phyloP scores from a whole-genome alignment of 1,284 basidiomycete species.

The Sporisorium reilianum region DNA sequence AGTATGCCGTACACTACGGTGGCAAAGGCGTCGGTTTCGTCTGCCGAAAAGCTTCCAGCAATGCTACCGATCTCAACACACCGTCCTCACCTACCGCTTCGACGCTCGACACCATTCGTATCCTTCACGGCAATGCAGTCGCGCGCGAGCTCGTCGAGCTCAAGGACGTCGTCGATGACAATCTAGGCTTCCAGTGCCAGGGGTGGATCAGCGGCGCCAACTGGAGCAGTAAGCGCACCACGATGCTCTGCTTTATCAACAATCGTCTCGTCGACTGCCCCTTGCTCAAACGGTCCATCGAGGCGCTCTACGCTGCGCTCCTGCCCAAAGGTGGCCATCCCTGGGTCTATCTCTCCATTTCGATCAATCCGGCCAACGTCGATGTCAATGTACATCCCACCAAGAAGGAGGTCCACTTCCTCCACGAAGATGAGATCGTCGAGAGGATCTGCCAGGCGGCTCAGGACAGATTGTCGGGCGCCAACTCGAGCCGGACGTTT shows the following conservation, averaged over 20 bases:
- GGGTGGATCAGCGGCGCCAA: slow-evolving; percentile 88
- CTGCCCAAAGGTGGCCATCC: slow-evolving; percentile 92
- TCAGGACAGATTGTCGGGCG: slow-evolving; percentile 44
- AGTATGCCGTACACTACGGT: slow-evolving; percentile 77
- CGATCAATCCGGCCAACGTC: slow-evolving; percentile 86
- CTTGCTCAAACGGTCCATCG: slow-evolving; percentile 86
- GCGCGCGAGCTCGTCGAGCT: slow-evolving; percentile 81
- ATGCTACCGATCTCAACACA: slow-evolving; percentile 79
- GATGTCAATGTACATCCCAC: slow-evolving; percentile 99
- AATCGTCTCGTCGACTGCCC: slow-evolving; percentile 92
- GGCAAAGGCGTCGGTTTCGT: slow-evolving; percentile 78
- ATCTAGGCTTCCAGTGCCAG: slow-evolving; percentile 69
- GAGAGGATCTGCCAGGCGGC: slow-evolving; percentile 76
- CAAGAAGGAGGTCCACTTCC: slow-evolving; percentile 94
- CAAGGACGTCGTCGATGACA: slow-evolving; percentile 53
- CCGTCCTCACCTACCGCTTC: slow-evolving; percentile 76
- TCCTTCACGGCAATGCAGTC: slow-evolving; percentile 84
- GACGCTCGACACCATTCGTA: slow-evolving; percentile 79
- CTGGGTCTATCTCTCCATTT: slow-evolving; percentile 89
- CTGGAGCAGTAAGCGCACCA: slow-evolving; percentile 86
- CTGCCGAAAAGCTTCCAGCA: slow-evolving; percentile 71
- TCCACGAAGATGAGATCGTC: slow-evolving; percentile 90
- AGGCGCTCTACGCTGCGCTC: slow-evolving; percentile 84
- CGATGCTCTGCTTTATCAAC: slow-evolving; percentile 95
- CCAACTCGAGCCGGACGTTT: slow-evolving; percentile 64